Base-by-base conservation (phyloP, 2,329 filamentous ascomycete species). In the Colletotrichum magnum region DNA sequence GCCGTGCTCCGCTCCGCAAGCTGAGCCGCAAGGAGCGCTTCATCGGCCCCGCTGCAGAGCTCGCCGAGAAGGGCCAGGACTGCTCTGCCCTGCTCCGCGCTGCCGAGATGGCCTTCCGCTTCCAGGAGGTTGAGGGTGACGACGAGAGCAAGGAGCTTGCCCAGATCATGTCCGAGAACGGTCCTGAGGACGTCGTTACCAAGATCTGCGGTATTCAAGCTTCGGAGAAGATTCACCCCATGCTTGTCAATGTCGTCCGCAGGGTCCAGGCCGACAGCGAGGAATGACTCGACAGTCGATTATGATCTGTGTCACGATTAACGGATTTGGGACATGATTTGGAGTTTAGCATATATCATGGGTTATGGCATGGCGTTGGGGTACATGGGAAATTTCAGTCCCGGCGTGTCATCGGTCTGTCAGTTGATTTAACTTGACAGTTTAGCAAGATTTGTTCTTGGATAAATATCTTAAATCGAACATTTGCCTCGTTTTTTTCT, bases 21-120 rank as follows among this genome's bases (percentile, higher is more conserved):
- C 88, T 99, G 41, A 92, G 92, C 73, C 93, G 95, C 81, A 96
- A 97, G 85, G 96, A 99, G 85, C 94, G 96, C 52, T 97, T 99
- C 85, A 91, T 99, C 75, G 94, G 93, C 53, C 96, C 96, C 5
- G 95, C 96, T 53, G 90, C 93, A 10, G 93, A 97, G 83, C 89
- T 99, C 18, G 94, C 94, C 53, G 94, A 97, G 86, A 86, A 88
- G 69, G 94, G 90, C 68, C 86, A 94, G 82, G 88, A 89, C 74
- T 92, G 91, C 79, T 87, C 90, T 67, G 90, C 89, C 61, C 87
- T 99, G 36, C 85, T 98, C 61, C 92, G 92, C 68, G 93, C 94
- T 21, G 89, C 96, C 53, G 95, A 98, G 86, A 94, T 95, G 90
- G 92, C 94, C 6, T 92, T 99, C 80, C 93, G 93, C 72, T 99